phyloP scores from a whole-genome alignment of 129 eudicot genomes.

The Cynara cardunculus region DNA sequence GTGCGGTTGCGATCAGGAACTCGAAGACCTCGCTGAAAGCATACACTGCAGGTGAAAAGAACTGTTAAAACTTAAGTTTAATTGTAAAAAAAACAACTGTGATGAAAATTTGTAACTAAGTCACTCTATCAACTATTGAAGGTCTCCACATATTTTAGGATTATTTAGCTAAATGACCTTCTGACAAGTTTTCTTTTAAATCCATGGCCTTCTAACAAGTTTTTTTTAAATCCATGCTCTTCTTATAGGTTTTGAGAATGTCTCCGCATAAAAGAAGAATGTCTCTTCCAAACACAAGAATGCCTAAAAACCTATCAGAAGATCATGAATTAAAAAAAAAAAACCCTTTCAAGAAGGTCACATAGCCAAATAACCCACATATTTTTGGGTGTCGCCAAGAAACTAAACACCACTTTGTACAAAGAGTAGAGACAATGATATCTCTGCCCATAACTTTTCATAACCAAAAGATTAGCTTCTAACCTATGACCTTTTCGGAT shows the following conservation, averaged over 20 bases:
- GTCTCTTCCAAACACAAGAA: not conserved
- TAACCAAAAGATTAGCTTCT: not conserved
- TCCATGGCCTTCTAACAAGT: not conserved
- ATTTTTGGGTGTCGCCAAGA: not conserved
- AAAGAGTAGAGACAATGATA: not conserved
- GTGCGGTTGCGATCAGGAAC: slow-evolving; percentile 21
- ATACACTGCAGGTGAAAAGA: slow-evolving; percentile 26
- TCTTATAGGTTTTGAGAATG: not conserved
- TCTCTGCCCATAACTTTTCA: not conserved
- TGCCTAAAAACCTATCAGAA: not conserved
- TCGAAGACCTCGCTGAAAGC: slow-evolving; percentile 9
- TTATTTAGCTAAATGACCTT: not conserved
- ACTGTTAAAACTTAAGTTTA: not conserved
- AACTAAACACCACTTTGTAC: not conserved
- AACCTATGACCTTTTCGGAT: not conserved
- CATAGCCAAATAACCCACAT: not conserved
- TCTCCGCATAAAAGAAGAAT: not conserved
- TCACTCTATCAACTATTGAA: not conserved
- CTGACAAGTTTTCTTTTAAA: not conserved
- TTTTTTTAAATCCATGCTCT: not conserved
- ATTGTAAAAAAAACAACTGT: not conserved
- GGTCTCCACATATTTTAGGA: not conserved
- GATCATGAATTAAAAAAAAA: not conserved
- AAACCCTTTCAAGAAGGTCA: not conserved
- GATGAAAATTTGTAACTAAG: not conserved